Evolutionary conservation across 2,329 filamentous ascomycete species (phyloP).

Genomic region (Bipolaris victoriae): DNA sequence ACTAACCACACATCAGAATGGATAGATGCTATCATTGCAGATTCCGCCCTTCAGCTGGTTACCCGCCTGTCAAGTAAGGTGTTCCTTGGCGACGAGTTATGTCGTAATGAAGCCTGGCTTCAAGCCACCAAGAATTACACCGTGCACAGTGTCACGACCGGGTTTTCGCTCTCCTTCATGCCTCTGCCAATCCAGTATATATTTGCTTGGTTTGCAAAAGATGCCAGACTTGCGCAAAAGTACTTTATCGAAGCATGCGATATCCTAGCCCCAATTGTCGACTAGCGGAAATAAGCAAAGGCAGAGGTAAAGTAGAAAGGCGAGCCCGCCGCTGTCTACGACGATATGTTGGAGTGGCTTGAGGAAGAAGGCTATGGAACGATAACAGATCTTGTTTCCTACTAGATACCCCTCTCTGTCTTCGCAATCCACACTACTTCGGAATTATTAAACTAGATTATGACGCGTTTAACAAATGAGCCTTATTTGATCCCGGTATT

Average conservation of each 20-base stretch:
- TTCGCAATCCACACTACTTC: conserved; percentile 1
- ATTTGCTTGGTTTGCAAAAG: no score
- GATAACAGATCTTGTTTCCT: not conserved
- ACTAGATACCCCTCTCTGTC: not conserved
- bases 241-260: no score
- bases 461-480: not conserved
- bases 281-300: no score
- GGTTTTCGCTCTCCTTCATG: no score
- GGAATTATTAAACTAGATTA: not conserved
- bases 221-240: no score
- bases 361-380: no score
- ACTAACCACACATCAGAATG: no score
- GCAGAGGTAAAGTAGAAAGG: no score
- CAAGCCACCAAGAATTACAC: conserved; percentile 44
- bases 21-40: no score
- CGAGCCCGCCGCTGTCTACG: not conserved
- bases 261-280: no score
- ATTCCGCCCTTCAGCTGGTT: no score
- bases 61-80: not conserved
- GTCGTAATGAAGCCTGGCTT: conserved; percentile 50
- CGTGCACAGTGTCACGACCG: no score
- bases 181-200: not conserved
- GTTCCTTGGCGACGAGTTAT: conserved; percentile 48
- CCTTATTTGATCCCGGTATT: not conserved
- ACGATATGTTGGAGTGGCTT: conserved; percentile 3